Base-by-base conservation (phyloP, 2,329 filamentous ascomycete species). In the Aureobasidium sp. region DNA sequence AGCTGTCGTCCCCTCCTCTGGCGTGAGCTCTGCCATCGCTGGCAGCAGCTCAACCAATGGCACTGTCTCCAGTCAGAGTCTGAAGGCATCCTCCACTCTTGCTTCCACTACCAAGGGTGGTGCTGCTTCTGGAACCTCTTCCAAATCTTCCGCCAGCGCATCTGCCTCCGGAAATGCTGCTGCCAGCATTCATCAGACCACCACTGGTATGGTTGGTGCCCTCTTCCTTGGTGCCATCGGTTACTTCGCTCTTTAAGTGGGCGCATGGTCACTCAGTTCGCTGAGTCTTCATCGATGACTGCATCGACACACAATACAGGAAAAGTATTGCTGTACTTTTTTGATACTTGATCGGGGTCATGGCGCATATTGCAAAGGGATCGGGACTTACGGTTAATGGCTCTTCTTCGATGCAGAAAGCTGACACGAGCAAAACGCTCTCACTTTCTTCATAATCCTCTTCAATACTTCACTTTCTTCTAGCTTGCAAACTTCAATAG, bases 11-110 rank as follows among this genome's bases (percentile, higher is more conserved):
- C 29, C 55, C 24, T 59, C 55, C 36, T 24, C 55, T 20, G 52
- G 53, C n/a, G 39, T 32, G 29, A 41, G 34, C 37, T 46, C 60
- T 55, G 63, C 50, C 29, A n/a, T 51, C 17, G 39, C 39, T 46
- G 60, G 50, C 48, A 55, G 50, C 43, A 63, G 55, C 48, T 60
- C 55, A 4, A 60, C 62, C 36, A 63, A 63, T 24, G 56, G 46
- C 17, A 63, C 62, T 26, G 8, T 63, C 41, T 44, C 62, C 5
- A 29, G 48, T 9, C 37, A 44, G 20, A 60, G 32, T 39, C 13
- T 51, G 46, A 52, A 52, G 44, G 53, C 34, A 26, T 56, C 50
- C 4, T 29, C 44, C 36, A 50, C 62, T 27, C 26, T 47, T 37
- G 44, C 55, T 15, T 53, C 56, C 34, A 26, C 60, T 12, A 50